phyloP scores from a whole-genome alignment of 768 basidiomycete genomes.

The Pulveroboletus sp. region DNA sequence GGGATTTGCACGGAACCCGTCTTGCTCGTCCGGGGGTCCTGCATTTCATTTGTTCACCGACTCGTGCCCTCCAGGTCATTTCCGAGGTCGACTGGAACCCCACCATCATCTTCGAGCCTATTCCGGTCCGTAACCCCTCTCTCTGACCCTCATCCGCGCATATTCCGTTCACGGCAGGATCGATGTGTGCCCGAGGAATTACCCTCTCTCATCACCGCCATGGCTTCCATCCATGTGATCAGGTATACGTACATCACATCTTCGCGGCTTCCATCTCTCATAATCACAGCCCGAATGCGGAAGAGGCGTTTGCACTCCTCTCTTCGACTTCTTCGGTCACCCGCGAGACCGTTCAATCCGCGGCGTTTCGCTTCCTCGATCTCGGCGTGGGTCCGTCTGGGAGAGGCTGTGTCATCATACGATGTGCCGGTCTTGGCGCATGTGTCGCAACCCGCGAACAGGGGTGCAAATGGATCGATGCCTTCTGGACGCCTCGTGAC shows the following conservation, averaged over 20 bases:
- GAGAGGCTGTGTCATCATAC: slow-evolving; percentile 63
- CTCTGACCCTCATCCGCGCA: not conserved
- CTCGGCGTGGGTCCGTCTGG: slow-evolving; percentile 51
- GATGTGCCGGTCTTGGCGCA: slow-evolving; percentile 70
- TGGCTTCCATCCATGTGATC: slow-evolving; percentile 61
- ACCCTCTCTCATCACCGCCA: slow-evolving; percentile 54
- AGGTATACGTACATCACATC: slow-evolving; percentile 43
- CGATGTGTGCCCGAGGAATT: slow-evolving; percentile 79
- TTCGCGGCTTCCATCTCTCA: slow-evolving; percentile 3
- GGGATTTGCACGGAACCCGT: slow-evolving; percentile 55
- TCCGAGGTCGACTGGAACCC: slow-evolving; percentile 70
- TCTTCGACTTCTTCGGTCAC: slow-evolving; percentile 45
- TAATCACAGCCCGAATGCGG: slow-evolving; percentile 70
- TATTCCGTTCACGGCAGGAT: slow-evolving; percentile 42
- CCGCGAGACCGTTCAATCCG: slow-evolving; percentile 56
- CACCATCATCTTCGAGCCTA: slow-evolving; percentile 75
- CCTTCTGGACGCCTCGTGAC: slow-evolving; percentile 60
- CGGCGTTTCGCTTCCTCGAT: slow-evolving; percentile 58
- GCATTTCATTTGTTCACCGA: slow-evolving; percentile 85
- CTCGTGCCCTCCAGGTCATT: slow-evolving; percentile 62
- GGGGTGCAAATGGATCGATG: slow-evolving; percentile 61
- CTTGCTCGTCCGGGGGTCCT: slow-evolving; percentile 51
- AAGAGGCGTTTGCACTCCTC: slow-evolving; percentile 71
- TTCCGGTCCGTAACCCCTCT: slow-evolving; percentile 54
- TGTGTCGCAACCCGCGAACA: slow-evolving; percentile 48